Evolutionary conservation across 2,329 filamentous ascomycete species (phyloP), one percentile per base, ranked within the genome.

Genomic region (Boeremia exigua): DNA sequence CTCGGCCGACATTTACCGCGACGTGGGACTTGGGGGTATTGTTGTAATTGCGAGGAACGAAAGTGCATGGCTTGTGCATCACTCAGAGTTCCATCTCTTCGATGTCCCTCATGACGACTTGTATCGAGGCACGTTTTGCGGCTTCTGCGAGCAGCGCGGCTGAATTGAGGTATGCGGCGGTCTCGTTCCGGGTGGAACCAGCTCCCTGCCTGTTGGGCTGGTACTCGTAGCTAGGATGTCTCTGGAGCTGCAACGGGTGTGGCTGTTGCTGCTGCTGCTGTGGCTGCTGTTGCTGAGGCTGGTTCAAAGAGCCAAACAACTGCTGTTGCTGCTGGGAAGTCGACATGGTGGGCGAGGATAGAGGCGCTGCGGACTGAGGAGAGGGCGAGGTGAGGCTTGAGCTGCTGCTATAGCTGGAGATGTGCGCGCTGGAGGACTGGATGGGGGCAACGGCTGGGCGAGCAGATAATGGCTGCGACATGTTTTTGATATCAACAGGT

Each of bases 111-210:
- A 93, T 90, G 73, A 97, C 81, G 69, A 92, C 87, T 37, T 91
- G 91, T 82, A 97, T 90, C 77, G 97, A 92, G 9, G 94, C 94
- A 37, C 93, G 84, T 78, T 96, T 96, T 38, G 92, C 94, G 2
- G 94, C 94, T 80, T 98, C 94, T 32, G 93, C 93, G 37, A 97
- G 84, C 28, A 97, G 84, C 55, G 85, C 94, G 70, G 94, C 91
- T 75, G 96, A 89, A 67, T 88, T 86, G 57, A 96, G 82, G 71
- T 92, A 92, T 4, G 81, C 82, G 9, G 81, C 80, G 1, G 84
- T 85, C 67, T 80, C 79, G 34, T 76, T 75, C 44, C 72, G 69
- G 2, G 73, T 76, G 19, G 65, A 57, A 30, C 73, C 75, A 15
- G 74, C 69, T 8, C 66, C 69, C 6, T 69, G 55, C 25, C 74